Evolutionary conservation across 306 rosid species (phyloP).

Genomic region (Acacia acuminata): DNA sequence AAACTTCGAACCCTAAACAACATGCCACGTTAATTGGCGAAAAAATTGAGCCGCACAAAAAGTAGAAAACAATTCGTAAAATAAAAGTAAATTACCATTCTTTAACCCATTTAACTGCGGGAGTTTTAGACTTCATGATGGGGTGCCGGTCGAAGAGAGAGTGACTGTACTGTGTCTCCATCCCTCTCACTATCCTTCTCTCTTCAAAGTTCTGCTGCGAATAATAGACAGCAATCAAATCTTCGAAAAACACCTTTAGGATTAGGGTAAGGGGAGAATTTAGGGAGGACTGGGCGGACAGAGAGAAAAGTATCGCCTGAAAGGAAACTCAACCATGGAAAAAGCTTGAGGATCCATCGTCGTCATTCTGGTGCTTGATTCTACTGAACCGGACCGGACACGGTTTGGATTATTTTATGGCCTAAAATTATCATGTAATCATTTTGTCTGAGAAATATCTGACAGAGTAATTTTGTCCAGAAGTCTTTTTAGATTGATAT

Average conservation of each 20-base stretch:
- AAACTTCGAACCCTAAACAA: neutral
- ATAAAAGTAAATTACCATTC: constrained; percentile 53
- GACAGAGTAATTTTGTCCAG: no score
- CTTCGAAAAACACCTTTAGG: neutral
- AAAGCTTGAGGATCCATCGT: constrained; percentile 19
- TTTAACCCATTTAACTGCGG: constrained; percentile 80
- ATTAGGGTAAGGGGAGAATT: constrained; percentile 3
- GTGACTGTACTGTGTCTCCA: constrained; percentile 80
- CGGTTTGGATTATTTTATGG: neutral
- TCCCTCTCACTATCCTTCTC: constrained; percentile 6
- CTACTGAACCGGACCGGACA: constrained; percentile 8
- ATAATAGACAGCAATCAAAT: neutral
- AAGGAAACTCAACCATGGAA: neutral
- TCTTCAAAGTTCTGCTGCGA: neutral
- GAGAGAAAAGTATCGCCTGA: neutral
- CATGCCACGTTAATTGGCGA: neutral
- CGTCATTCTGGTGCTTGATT: constrained; percentile 14
- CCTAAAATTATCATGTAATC: no score
- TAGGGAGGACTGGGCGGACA: neutral
- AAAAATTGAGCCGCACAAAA: neutral
- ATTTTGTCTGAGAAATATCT: no score
- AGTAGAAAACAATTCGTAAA: neutral
- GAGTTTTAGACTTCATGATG: constrained; percentile 63
- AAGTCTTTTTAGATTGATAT: no score
- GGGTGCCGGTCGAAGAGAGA: constrained; percentile 68